Percentiles rank a stretch among this genome's conserved stretches.
Evolutionary conservation across 2,329 filamentous ascomycete species (phyloP).

Genomic region (Aspergillus texensis): DNA sequence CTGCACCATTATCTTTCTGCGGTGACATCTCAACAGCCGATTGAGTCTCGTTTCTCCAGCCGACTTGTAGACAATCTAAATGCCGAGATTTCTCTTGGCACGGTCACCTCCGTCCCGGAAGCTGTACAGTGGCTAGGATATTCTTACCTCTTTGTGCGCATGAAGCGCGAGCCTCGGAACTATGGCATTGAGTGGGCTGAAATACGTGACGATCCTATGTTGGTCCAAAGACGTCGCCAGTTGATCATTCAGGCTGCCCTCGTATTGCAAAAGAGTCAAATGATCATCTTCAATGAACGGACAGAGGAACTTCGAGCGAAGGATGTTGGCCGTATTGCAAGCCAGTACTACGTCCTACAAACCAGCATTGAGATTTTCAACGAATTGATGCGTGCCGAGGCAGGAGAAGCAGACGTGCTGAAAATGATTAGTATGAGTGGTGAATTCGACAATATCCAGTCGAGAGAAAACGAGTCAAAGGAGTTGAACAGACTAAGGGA

Average conservation of each 20-base stretch:
- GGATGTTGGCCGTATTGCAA: conserved; percentile 93
- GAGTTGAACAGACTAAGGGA: conserved; percentile 77
- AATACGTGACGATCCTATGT: conserved; percentile 79
- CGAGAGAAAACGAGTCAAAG: conserved; percentile 83
- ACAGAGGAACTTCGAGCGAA: conserved; percentile 94
- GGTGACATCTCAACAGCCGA: conserved; percentile 93
- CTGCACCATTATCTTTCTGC: conserved; percentile 87
- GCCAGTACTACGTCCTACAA: conserved; percentile 94
- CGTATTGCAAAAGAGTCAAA: conserved; percentile 88
- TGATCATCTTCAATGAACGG: conserved; percentile 97
- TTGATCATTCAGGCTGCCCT: conserved; percentile 86
- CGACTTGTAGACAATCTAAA: conserved; percentile 97
- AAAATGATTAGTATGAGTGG: conserved; percentile 98
- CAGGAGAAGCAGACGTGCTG: conserved; percentile 87
- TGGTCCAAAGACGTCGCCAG: conserved; percentile 82
- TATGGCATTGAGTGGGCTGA: conserved; percentile 97
- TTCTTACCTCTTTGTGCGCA: conserved; percentile 94
- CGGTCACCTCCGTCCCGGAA: conserved; percentile 90
- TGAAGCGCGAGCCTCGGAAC: conserved; percentile 85
- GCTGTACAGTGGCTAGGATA: conserved; percentile 98
- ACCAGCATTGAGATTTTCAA: conserved; percentile 97
- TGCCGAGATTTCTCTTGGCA: conserved; percentile 89
- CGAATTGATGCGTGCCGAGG: conserved; percentile 81
- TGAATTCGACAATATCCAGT: conserved; percentile 97
- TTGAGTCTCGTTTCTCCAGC: conserved; percentile 93